phyloP scores from a whole-genome alignment of 495 filamentous ascomycete genomes.

The Tuber calosporum region DNA sequence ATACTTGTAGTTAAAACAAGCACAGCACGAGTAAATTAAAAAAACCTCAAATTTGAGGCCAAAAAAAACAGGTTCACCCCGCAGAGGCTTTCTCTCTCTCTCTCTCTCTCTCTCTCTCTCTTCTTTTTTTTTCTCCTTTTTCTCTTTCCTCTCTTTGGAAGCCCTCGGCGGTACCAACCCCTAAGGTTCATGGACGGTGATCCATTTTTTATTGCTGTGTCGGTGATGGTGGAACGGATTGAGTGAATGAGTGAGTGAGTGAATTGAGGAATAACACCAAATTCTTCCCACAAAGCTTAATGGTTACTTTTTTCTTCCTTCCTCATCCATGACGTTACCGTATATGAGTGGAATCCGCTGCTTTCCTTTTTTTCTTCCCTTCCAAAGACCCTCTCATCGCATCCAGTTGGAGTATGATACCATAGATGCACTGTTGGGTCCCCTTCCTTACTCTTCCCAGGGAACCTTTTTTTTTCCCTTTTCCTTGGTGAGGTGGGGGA shows the following conservation, averaged over 20 bases:
- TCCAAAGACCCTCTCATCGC: not conserved
- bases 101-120: no score
- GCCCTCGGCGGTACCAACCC: not conserved
- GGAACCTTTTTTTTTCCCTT: not conserved
- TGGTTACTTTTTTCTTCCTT: not conserved
- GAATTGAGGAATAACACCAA: not conserved
- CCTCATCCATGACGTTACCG: not conserved
- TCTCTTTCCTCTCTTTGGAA: not conserved
- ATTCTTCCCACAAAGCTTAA: not conserved
- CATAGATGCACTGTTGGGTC: not conserved
- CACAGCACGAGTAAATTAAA: not conserved
- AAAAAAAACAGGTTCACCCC: conserved; percentile 2
- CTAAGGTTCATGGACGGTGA: not conserved
- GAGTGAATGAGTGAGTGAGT: not conserved
- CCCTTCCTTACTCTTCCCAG: not conserved
- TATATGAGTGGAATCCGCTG: not conserved
- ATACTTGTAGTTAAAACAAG: not conserved
- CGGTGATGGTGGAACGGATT: not conserved
- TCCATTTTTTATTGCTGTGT: not conserved
- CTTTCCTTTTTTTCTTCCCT: not conserved
- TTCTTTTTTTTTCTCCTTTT: not conserved
- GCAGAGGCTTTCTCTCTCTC: not conserved
- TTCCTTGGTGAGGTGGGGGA: not conserved
- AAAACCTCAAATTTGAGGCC: not conserved
- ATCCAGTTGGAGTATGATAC: not conserved